These are phyloP conservation scores for Elsinoe perseae DNA, from an alignment of 2,329 filamentous ascomycete species.

Conservation along the genomic window DNA sequence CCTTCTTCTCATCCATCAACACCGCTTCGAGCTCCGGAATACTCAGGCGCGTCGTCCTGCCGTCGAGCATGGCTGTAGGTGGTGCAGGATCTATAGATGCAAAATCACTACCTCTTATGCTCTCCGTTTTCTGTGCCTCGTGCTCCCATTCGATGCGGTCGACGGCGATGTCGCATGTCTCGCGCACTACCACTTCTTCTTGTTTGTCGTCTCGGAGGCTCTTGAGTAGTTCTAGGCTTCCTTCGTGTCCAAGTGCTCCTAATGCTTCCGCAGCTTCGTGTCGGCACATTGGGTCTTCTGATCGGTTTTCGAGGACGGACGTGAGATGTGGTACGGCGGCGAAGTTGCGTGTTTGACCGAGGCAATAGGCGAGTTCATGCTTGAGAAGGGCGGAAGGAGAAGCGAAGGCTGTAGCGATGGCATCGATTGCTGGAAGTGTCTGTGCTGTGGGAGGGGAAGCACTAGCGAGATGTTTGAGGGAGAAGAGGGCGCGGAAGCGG, in stretches of 20 bases:
- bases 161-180: constrained; percentile 96
- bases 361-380: constrained; percentile 94
- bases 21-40: constrained; percentile 68
- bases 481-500: constrained; percentile 94
- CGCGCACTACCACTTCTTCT: constrained; percentile 74
- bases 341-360: constrained; percentile 78
- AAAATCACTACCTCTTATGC: constrained; percentile 77
- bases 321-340: constrained; percentile 67
- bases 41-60: constrained; percentile 44
- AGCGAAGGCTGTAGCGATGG: constrained; percentile 78
- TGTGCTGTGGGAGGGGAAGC: constrained; percentile 51
- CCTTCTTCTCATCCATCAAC: constrained; percentile 68
- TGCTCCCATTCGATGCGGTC: constrained; percentile 92
- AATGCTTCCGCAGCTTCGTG: constrained; percentile 95
- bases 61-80: constrained; percentile 61
- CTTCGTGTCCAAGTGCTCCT: constrained; percentile 70
- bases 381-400: constrained; percentile 87
- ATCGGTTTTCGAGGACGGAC: constrained; percentile 63
- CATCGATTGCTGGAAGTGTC: constrained; percentile 58
- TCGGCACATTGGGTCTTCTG: constrained; percentile 90
- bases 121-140: constrained; percentile 60
- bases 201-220: constrained; percentile 64
- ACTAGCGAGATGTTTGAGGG: constrained; percentile 84
- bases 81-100: constrained; percentile 92
- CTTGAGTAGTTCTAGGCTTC: constrained; percentile 66